Conservation (phyloP, 257 asterid species). For the Solanum dulcamara region DNA sequence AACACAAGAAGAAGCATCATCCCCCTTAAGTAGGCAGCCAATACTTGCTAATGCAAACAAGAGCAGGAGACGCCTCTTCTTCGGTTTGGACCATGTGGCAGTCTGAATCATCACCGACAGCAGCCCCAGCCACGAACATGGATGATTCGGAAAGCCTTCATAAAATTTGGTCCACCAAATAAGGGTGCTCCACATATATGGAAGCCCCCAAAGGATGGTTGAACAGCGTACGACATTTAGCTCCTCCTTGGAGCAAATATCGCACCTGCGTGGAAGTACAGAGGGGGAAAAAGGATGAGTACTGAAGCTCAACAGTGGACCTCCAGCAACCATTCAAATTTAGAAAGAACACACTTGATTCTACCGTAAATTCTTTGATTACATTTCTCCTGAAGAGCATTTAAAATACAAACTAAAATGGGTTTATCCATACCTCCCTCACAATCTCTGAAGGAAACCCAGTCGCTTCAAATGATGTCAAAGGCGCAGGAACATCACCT, state of each 20-base stretch:
- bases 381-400: not conserved
- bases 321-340: slow-evolving; percentile 39
- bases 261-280: slow-evolving; percentile 86
- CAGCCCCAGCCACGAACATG: slow-evolving; percentile 66
- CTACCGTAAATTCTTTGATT: not conserved
- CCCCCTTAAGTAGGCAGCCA: slow-evolving; percentile 52
- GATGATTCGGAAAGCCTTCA: slow-evolving; percentile 80
- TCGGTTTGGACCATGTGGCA: slow-evolving; percentile 60
- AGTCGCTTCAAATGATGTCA: slow-evolving; percentile 66
- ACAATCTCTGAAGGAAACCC: slow-evolving; percentile 81
- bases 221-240: slow-evolving; percentile 91
- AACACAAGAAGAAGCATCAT: slow-evolving; percentile 71
- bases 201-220: slow-evolving; percentile 55
- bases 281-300: slow-evolving; percentile 41
- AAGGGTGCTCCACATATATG: slow-evolving; percentile 76
- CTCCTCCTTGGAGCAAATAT: slow-evolving; percentile 99
- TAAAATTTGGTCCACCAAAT: slow-evolving; percentile 52
- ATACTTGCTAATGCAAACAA: slow-evolving; percentile 67
- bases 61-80: slow-evolving; percentile 79
- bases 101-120: slow-evolving; percentile 69
- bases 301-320: slow-evolving; percentile 30
- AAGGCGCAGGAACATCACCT: slow-evolving; percentile 70
- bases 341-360: not conserved
- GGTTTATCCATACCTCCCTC: slow-evolving; percentile 58
- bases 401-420: not conserved